Evolutionary conservation across 192 early-diverging fungal genomes (phyloP), one percentile per base, ranked within the genome.

Genomic region (Coemansia sp.): DNA sequence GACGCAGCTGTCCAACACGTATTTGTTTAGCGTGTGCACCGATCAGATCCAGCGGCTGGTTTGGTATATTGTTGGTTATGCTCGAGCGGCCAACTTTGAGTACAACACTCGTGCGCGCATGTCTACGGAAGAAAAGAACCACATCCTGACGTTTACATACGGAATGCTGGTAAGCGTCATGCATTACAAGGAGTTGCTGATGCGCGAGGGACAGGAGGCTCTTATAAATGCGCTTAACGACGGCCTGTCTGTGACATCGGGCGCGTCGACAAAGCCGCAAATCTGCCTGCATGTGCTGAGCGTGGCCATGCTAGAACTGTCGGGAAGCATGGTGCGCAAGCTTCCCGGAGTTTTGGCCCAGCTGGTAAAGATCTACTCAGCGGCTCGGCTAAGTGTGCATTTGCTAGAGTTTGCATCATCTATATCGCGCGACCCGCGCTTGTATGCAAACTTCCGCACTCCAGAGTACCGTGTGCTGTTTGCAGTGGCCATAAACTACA

Each of bases 391-490:
- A 49, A 86, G 85, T 39, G 87, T 93, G 14, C 88, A 89, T 55
- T 89, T 93, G 59, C 74, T 99, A 20, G 92, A 96, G 72, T 97
- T 96, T 76, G 76, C 96, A 20, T 90, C 89, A n/a, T 83, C 87
- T 0, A 71, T 99, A 6, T 92, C 93, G 9, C 84, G 88, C 14
- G 65, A 90, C 14, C 91, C 88, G 15, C 71, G 74, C 18, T 67
- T 99, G 3, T 88, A 88, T 60, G 80, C 85, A 6, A 93, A 93
- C 64, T 87, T 96, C 40, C 88, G 83, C 0, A 85, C 84, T 16
- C 64, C 72, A 14, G 90, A 94, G 52, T 93, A 90, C 58, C 90
- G 88, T 60, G 77, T 84, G 28, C 83, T 99, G 14, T 97, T 97
- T 83, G 89, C 85, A 2, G 92, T 97, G 56, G 92, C 94, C 0